phyloP scores from a whole-genome alignment of 441 rosid genomes.

The Sinapis alba region DNA sequence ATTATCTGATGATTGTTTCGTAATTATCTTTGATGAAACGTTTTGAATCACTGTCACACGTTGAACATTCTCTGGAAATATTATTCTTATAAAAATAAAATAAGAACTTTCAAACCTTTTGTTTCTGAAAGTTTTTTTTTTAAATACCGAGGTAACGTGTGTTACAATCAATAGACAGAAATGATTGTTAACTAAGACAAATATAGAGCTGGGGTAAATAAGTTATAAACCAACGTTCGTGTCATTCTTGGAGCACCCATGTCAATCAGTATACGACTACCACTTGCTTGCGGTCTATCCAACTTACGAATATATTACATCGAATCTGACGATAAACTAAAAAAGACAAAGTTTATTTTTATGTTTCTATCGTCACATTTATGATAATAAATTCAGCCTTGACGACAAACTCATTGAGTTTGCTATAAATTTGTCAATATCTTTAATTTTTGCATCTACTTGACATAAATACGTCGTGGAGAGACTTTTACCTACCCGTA shows the following conservation, averaged over 20 bases:
- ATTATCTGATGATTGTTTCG: not conserved
- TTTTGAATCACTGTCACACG: not conserved
- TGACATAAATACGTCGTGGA: not conserved
- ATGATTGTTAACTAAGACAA: not conserved
- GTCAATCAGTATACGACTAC: no score
- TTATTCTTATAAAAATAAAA: not conserved
- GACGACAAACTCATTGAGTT: slow-evolving; percentile 2
- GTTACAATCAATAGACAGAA: not conserved
- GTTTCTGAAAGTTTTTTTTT: not conserved
- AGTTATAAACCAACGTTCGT: not conserved
- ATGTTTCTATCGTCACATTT: not conserved
- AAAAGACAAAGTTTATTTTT: not conserved
- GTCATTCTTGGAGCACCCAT: no score
- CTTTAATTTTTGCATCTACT: not conserved
- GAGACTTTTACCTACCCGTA: not conserved
- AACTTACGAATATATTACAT: not conserved
- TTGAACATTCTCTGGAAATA: not conserved
- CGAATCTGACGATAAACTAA: not conserved
- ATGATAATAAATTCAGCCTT: not conserved
- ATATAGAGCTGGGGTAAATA: not conserved
- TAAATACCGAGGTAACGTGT: not conserved
- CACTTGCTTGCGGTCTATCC: not conserved
- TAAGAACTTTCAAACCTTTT: not conserved
- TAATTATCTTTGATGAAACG: not conserved
- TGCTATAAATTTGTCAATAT: not conserved